phyloP scores from a whole-genome alignment of 2,329 filamentous ascomycete species.

The Epichloe brachyelytri region DNA sequence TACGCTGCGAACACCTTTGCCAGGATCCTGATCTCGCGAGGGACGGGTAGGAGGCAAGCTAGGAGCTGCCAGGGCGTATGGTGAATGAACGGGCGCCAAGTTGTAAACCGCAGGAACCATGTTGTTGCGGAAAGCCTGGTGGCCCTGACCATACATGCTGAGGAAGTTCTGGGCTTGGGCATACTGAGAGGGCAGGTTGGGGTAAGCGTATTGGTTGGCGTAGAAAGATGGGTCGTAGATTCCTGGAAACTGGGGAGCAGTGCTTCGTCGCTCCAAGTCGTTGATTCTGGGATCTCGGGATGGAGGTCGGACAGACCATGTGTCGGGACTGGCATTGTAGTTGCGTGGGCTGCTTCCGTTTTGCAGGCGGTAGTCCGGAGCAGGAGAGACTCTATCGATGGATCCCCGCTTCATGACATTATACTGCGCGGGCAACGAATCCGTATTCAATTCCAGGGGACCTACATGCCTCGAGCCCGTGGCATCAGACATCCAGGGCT shows the following conservation, averaged over 20 bases:
- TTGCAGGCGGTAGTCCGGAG: constrained; percentile 17
- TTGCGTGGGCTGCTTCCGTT: constrained; percentile 13
- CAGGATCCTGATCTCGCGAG: constrained; percentile 43
- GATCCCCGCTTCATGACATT: constrained; percentile 23
- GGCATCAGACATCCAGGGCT: constrained; percentile 29
- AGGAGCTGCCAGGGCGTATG: constrained; percentile 14
- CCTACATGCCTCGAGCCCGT: constrained; percentile 14
- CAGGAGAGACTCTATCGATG: constrained; percentile 26
- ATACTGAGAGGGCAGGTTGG: constrained; percentile 22
- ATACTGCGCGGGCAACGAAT: constrained; percentile 16
- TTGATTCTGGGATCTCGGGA: constrained; percentile 21
- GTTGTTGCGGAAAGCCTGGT: constrained; percentile 20
- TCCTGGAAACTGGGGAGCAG: constrained; percentile 19
- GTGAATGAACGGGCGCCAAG: constrained; percentile 21
- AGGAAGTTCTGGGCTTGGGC: constrained; percentile 17
- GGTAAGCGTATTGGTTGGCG: constrained; percentile 16
- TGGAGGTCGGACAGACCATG: constrained; percentile 25
- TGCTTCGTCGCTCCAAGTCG: constrained; percentile 26
- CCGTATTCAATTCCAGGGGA: constrained; percentile 20
- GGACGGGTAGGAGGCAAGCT: constrained; percentile 19
- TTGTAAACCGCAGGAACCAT: constrained; percentile 20
- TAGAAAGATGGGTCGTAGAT: constrained; percentile 20
- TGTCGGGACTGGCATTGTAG: constrained; percentile 21
- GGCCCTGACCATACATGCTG: constrained; percentile 1
- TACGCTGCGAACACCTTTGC: constrained; percentile 52